Percentiles rank a stretch among this genome's conserved stretches.
Conservation (phyloP, 1,139 yeast genomes). For the Debaryomycetaceae sp. region DNA sequence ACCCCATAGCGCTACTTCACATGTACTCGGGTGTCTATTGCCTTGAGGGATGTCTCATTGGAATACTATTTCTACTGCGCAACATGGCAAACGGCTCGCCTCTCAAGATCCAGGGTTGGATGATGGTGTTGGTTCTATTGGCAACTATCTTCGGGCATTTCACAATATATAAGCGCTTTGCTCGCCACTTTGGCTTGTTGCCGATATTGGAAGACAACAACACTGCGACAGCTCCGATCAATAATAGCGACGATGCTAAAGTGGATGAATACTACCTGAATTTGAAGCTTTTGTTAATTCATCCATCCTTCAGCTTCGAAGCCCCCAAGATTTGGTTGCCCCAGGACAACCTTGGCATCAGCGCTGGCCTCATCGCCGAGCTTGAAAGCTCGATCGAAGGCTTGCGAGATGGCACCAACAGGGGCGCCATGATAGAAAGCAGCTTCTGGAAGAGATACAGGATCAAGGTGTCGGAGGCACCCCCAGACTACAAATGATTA, state of each 20-base stretch:
- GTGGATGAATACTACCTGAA: conserved; percentile 14
- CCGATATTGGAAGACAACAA: conserved; percentile 26
- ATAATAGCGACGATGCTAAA: conserved; percentile 3
- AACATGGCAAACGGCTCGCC: conserved; percentile 34
- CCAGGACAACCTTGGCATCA: conserved; percentile 18
- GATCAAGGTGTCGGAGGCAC: conserved; percentile 27
- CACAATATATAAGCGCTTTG: conserved; percentile 26
- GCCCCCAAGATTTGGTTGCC: conserved; percentile 35
- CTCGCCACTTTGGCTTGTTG: conserved; percentile 22
- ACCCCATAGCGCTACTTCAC: conserved; percentile 72
- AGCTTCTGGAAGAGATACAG: conserved; percentile 10
- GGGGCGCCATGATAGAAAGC: conserved; percentile 23
- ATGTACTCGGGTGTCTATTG: conserved; percentile 77
- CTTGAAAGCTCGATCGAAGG: conserved; percentile 9
- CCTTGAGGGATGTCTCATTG: conserved; percentile 71
- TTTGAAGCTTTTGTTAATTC: conserved; percentile 22
- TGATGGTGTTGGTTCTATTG: conserved; percentile 42
- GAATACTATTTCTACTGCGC: conserved; percentile 61
- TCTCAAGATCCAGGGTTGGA: conserved; percentile 37
- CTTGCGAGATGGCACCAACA: conserved; percentile 21
- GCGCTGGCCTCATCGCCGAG: conserved; percentile 10
- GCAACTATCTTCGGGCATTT: conserved; percentile 31
- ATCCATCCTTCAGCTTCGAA: conserved; percentile 32
- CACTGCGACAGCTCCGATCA: neutral
- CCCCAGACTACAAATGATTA: conserved; percentile 31